Percentiles rank a stretch among this genome's conserved stretches.
Conservation (phyloP, 2,329 filamentous ascomycete genomes). For the Cadophora sp. region DNA sequence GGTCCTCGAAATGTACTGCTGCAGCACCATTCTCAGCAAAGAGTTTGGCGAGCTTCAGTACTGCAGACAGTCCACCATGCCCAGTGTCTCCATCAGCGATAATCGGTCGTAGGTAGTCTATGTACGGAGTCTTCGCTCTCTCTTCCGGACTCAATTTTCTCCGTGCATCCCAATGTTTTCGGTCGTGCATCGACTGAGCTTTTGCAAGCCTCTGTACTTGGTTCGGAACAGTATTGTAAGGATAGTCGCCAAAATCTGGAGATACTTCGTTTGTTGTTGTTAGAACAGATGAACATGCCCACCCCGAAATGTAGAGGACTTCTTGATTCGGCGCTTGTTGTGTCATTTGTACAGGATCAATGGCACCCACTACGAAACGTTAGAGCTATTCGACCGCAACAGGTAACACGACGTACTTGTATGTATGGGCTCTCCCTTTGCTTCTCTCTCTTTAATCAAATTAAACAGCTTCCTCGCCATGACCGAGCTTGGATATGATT, state of each 20-base stretch:
- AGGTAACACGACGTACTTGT: constrained; percentile 69
- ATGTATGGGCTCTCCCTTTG: constrained; percentile 86
- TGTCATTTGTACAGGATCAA: constrained; percentile 99
- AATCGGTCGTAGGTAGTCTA: constrained; percentile 93
- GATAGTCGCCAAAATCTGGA: constrained; percentile 97
- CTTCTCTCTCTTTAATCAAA: constrained; percentile 77
- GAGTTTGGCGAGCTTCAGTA: constrained; percentile 94
- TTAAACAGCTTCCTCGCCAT: constrained; percentile 97
- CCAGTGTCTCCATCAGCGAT: constrained; percentile 96
- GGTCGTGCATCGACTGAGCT: constrained; percentile 95
- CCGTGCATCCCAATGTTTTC: constrained; percentile 89
- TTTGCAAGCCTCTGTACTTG: constrained; percentile 96
- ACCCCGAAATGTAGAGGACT: constrained; percentile 93
- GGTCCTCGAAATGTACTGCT: constrained; percentile 96
- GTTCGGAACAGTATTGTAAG: constrained; percentile 98
- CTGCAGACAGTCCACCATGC: constrained; percentile 89
- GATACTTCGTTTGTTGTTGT: constrained; percentile 97
- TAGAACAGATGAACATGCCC: constrained; percentile 94
- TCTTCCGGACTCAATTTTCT: constrained; percentile 78
- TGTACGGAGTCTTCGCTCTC: constrained; percentile 78
- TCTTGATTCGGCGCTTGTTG: constrained; percentile 97
- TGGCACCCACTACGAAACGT: constrained; percentile 78
- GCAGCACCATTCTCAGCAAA: constrained; percentile 98
- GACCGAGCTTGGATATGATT: constrained; percentile 88
- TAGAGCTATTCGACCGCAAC: constrained; percentile 20